Conservation (phyloP, 306 rosid genomes). For the Casuarina glauca region DNA sequence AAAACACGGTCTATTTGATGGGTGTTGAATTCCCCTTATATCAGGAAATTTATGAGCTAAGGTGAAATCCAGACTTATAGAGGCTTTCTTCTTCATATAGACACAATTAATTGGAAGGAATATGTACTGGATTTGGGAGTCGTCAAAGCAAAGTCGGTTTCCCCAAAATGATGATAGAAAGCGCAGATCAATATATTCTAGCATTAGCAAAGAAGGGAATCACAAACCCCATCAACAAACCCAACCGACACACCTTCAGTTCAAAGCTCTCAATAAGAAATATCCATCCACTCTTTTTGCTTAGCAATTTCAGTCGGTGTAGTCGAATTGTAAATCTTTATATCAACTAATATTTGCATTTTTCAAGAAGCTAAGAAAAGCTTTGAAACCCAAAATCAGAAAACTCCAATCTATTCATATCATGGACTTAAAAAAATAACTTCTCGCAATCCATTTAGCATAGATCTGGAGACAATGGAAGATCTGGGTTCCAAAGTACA, state of each 20-base stretch:
- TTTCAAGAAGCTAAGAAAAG: not conserved
- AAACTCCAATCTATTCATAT: conserved; percentile 4
- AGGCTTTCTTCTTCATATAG: not conserved
- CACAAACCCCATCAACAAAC: not conserved
- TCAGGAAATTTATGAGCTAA: not conserved
- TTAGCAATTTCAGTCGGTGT: not conserved
- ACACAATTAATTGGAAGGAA: not conserved
- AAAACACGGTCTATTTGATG: not conserved
- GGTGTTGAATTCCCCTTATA: not conserved
- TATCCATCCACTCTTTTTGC: not conserved
- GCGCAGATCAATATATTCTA: not conserved
- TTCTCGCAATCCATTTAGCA: not conserved
- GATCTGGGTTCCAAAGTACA: not conserved
- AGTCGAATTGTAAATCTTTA: not conserved
- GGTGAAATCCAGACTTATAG: not conserved
- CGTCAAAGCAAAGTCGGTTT: not conserved
- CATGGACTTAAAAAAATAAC: not conserved
- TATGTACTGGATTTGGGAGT: not conserved
- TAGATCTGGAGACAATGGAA: conserved; percentile 1
- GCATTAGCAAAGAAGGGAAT: not conserved
- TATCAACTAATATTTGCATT: not conserved
- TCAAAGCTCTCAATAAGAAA: not conserved
- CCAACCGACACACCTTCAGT: not conserved
- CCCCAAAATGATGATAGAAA: not conserved
- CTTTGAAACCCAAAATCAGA: not conserved